phyloP scores from a whole-genome alignment of 2,329 filamentous ascomycete species.

The Xylariomycetidae sp. region DNA sequence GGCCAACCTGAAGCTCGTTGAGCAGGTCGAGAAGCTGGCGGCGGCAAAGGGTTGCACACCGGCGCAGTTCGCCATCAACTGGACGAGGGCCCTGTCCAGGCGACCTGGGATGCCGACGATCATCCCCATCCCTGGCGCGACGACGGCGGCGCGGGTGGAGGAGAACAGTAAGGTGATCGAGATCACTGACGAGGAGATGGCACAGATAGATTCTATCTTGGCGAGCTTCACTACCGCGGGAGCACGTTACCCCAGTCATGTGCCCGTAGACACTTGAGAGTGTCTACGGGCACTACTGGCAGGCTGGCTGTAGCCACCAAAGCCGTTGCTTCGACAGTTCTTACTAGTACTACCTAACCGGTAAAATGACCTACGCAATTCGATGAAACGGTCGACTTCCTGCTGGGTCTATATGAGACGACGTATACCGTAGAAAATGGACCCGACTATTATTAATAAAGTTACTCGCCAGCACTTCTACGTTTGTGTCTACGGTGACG shows the following conservation, averaged over 20 bases:
- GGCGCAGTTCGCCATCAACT: slow-evolving; percentile 10
- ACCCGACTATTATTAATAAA: no score
- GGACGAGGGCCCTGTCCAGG: slow-evolving; percentile 2
- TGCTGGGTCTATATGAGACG: no score
- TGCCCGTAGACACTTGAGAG: not conserved
- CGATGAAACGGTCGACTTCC: no score
- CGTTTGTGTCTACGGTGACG: no score
- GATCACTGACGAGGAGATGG: slow-evolving; percentile 5
- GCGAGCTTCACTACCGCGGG: not conserved
- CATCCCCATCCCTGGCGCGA: slow-evolving; percentile 62
- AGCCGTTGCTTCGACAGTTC: no score
- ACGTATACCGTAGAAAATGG: no score
- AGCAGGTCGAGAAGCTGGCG: slow-evolving; percentile 7
- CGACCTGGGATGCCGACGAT: slow-evolving; percentile 29
- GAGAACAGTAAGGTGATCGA: slow-evolving; percentile 48
- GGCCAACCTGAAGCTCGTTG: slow-evolving; percentile 11
- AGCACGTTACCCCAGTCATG: not conserved
- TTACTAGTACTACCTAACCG: no score
- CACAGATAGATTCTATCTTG: slow-evolving; percentile 2
- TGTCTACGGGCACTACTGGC: no score
- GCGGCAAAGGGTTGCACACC: slow-evolving; percentile 5
- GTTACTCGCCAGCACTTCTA: no score
- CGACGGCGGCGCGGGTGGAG: slow-evolving; percentile 45
- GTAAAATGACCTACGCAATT: no score
- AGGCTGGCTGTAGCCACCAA: no score